phyloP scores from a whole-genome alignment of 176 grass and related monocot species.

The Cenchrus fungigraminus region DNA sequence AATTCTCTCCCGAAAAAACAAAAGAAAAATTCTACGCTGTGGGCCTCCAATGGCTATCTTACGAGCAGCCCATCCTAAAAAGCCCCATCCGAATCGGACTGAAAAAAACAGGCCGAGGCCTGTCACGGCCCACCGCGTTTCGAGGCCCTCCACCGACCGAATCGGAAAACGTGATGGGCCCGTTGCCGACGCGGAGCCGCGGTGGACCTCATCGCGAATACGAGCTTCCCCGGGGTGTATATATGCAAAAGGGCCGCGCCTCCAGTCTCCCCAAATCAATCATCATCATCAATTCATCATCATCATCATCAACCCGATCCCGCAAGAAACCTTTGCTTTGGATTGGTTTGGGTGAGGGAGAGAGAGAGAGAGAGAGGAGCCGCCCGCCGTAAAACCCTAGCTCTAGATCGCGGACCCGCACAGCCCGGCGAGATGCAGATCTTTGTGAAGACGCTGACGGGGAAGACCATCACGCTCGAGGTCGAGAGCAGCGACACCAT shows the following conservation, averaged over 20 bases:
- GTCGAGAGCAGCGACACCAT: constrained; percentile 88
- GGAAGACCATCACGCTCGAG: constrained; percentile 89
- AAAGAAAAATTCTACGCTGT: neutral
- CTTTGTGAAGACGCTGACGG: constrained; percentile 75
- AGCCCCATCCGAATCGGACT: no score
- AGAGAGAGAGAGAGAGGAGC: neutral
- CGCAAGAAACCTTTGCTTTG: neutral
- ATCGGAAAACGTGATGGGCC: neutral
- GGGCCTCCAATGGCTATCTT: neutral
- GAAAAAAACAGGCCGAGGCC: neutral
- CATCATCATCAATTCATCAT: neutral
- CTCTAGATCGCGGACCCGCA: neutral
- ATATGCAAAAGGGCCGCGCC: constrained; percentile 12
- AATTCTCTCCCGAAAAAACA: neutral
- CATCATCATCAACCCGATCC: no score
- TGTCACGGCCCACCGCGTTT: neutral
- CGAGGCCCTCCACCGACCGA: neutral
- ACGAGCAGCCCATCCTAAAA: neutral
- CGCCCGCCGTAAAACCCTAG: constrained; percentile 37
- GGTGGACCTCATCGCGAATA: neutral
- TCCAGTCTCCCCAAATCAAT: neutral
- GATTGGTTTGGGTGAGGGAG: no score
- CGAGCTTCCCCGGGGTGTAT: neutral
- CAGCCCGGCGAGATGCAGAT: constrained; percentile 47
- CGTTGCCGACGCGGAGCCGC: neutral